phyloP scores from a whole-genome alignment of 768 basidiomycete genomes.

The Cystobasidium onofrii region DNA sequence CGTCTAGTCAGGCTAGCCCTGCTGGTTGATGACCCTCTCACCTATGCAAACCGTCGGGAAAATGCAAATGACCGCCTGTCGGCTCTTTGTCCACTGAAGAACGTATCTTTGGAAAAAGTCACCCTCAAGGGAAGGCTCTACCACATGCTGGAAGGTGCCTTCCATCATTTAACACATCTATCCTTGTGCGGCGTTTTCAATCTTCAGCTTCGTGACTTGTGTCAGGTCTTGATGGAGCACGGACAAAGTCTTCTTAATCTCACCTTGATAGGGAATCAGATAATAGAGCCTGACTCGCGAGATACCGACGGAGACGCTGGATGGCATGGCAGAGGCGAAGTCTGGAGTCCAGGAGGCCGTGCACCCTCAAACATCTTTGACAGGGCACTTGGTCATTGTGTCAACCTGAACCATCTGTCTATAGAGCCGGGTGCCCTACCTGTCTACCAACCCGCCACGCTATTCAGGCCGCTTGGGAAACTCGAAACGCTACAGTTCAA shows the following conservation, averaged over 20 bases:
- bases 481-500: constrained; percentile 32
- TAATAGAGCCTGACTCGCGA: background rate
- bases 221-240: constrained; percentile 7
- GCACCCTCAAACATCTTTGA: constrained; percentile 4
- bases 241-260: background rate
- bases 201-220: constrained; percentile 2
- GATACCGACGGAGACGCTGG: background rate
- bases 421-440: constrained; percentile 17
- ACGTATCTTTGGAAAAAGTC: constrained; percentile 17
- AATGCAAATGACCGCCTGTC: background rate
- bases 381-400: constrained; percentile 10
- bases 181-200: background rate
- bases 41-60: background rate
- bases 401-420: constrained; percentile 8
- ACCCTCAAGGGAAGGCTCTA: background rate
- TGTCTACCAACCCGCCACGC: constrained; percentile 2
- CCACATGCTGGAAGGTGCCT: constrained; percentile 13
- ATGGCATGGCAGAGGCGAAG: constrained; percentile 2
- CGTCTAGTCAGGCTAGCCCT: background rate
- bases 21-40: background rate
- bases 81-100: constrained; percentile 2
- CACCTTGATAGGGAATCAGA: background rate
- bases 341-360: constrained; percentile 2
- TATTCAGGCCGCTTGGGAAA: constrained; percentile 3
- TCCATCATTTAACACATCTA: background rate